Base-by-base conservation (phyloP, 1,284 basidiomycete species). In the Volvariella volvacea region DNA sequence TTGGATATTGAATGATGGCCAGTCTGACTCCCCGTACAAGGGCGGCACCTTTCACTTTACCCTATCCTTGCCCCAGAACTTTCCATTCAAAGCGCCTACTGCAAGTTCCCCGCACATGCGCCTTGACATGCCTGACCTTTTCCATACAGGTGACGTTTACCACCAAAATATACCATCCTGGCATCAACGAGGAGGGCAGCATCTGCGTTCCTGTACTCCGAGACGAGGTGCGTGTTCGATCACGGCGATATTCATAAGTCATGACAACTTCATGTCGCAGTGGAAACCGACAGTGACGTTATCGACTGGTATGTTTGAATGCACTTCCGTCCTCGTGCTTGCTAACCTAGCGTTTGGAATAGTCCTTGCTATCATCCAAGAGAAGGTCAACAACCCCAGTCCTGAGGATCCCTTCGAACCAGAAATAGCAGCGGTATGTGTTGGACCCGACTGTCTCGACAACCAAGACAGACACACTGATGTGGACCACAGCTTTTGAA, bases 101-200 rank as follows among this genome's bases (percentile, higher is more conserved):
- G 90, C 92, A 62, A 52, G 78, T 50, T 41, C 44, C 45, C 39
- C 40, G n/a, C n/a, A n/a, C n/a, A n/a, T n/a, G n/a, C n/a, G n/a
- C n/a, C n/a, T n/a, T n/a, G n/a, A n/a, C n/a, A n/a, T 32, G 43
- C 28, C 25, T 30, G 34, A 45, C 32, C 22, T 45, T 37, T 31
- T 28, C 20, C 39, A 31, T 25, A 25, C 43, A 93, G 91, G 84
- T 93, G 48, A 80, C 78, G 34, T 93, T 93, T 66, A 78, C 69
- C 38, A 94, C 92, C 31, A 91, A 85, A 70, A 86, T 92, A 47
- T 94, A 94, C 59, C 92, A 95, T 65, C 92, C 92, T 12, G 92
- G 92, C 43, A 87, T 95, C 58, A 92, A 94, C 52, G 88, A 92
- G 48, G 89, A 95, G 58, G 92, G 91, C 32, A 70, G 75, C 22